These are phyloP conservation scores for Chytriomyces hyalinus DNA, from an alignment of 192 early-diverging fungal genomes.

Conservation along the genomic window DNA sequence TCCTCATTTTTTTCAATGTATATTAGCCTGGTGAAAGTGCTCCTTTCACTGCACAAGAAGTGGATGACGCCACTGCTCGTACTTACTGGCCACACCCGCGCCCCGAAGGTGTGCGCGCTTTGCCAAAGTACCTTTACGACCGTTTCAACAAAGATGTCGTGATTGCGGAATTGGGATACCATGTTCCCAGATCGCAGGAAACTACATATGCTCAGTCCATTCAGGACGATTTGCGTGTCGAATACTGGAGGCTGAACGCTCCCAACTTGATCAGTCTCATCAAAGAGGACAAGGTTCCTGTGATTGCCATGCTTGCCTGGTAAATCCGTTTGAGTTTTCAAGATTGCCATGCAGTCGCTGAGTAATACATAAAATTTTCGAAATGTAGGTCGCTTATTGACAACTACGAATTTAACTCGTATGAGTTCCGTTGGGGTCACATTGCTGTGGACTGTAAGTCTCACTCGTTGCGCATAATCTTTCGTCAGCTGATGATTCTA, in stretches of 20 bases:
- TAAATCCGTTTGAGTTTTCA: too few relatives aligned
- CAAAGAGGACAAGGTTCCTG: conserved; percentile 32
- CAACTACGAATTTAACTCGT: conserved; percentile 42
- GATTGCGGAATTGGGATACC: conserved; percentile 25
- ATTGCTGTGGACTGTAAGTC: conserved; percentile 36
- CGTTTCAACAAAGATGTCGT: conserved; percentile 23
- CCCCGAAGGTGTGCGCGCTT: conserved; percentile 1
- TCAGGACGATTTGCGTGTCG: conserved; percentile 27
- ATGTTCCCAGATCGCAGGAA: conserved; percentile 14
- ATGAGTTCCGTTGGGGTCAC: conserved; percentile 36
- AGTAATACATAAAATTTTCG: too few relatives aligned
- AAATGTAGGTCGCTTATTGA: conserved; percentile 25
- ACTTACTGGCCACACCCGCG: conserved; percentile 29
- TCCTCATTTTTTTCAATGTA: background rate
- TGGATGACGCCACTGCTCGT: conserved; percentile 9
- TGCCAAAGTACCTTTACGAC: conserved; percentile 20
- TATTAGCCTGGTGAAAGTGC: background rate
- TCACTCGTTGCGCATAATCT: background rate
- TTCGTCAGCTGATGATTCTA: background rate
- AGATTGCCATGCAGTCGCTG: too few relatives aligned
- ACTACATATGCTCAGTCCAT: conserved; percentile 23
- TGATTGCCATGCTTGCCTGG: conserved; percentile 38
- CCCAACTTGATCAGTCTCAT: conserved; percentile 13
- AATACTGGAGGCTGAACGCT: conserved; percentile 22
- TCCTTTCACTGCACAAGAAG: conserved; percentile 27